Percentiles rank a stretch among this genome's conserved stretches.
These are phyloP conservation scores for Citrus mangshanensis DNA, from an alignment of 345 rosid genomes.

Conservation along the genomic window DNA sequence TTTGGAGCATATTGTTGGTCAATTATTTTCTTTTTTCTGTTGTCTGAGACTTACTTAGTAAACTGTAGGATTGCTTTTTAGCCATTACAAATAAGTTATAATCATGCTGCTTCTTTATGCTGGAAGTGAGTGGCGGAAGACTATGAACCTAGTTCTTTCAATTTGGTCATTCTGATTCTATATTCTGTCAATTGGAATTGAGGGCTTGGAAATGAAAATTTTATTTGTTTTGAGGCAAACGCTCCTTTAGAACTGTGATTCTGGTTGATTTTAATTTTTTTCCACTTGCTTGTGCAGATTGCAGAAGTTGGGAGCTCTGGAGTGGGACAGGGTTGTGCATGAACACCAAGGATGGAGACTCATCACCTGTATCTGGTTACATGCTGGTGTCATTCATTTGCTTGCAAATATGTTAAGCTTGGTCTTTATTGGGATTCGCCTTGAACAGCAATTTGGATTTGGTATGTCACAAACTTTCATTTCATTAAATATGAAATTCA, in stretches of 20 bases:
- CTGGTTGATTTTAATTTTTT: not conserved
- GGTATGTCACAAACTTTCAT: conserved; percentile 35
- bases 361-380: conserved; percentile 83
- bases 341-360: conserved; percentile 90
- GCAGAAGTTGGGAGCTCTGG: conserved; percentile 82
- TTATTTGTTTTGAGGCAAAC: not conserved
- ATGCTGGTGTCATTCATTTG: conserved; percentile 92
- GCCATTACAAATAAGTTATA: not conserved
- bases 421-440: conserved; percentile 85
- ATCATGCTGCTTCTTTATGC: not conserved
- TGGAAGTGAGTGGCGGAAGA: not conserved
- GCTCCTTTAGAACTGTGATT: not conserved
- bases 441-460: conserved; percentile 93
- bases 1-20: not conserved
- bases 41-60: not conserved
- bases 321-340: conserved; percentile 70
- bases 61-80: not conserved
- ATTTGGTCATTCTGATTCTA: not conserved
- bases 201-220: not conserved
- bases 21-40: not conserved
- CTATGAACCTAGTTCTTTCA: not conserved
- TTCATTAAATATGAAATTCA: not conserved
- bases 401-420: conserved; percentile 83
- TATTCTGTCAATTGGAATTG: not conserved
- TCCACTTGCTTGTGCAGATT: conserved; percentile 41